Conservation (phyloP, 345 rosid species). For the Ailanthus altissimus region DNA sequence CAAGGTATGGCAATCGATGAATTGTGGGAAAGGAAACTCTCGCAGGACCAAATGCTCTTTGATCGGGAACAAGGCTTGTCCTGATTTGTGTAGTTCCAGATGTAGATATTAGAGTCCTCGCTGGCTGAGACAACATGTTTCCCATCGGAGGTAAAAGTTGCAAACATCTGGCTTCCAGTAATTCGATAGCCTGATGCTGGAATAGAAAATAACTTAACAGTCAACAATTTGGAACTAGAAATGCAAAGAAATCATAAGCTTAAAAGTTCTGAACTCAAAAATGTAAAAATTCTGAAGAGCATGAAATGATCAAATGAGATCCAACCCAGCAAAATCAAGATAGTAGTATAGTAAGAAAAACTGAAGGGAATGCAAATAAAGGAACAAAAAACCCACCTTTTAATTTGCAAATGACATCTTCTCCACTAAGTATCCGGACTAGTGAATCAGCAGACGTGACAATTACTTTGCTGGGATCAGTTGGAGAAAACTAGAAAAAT, state of each 20-base stretch:
- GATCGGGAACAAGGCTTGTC: conserved; percentile 39
- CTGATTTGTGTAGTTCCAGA: conserved; percentile 59
- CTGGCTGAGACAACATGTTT: conserved; percentile 67
- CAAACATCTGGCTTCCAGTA: conserved; percentile 55
- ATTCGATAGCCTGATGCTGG: conserved; percentile 51
- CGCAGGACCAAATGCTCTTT: conserved; percentile 51
- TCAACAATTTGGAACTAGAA: background rate
- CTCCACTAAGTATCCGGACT: conserved; percentile 49
- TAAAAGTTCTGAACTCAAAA: background rate
- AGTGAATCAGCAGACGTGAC: conserved; percentile 79
- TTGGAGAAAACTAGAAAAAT: conserved; percentile 53
- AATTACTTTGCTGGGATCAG: conserved; percentile 60
- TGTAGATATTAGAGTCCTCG: conserved; percentile 63
- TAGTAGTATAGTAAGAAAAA: background rate
- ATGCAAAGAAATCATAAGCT: background rate
- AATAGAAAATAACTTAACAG: conserved; percentile 7
- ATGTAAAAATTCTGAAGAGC: background rate
- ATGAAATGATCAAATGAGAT: background rate
- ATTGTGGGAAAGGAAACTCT: conserved; percentile 62
- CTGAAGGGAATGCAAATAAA: background rate
- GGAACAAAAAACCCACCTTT: conserved; percentile 45
- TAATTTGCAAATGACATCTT: conserved; percentile 58
- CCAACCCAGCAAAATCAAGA: background rate
- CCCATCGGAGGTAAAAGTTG: conserved; percentile 73
- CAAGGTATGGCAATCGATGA: conserved; percentile 72